A percentile compares a stretch with the other conserved stretches of the same genome.
phyloP scores from a whole-genome alignment of 2,329 filamentous ascomycete genomes.

The Cercospora beticola region DNA sequence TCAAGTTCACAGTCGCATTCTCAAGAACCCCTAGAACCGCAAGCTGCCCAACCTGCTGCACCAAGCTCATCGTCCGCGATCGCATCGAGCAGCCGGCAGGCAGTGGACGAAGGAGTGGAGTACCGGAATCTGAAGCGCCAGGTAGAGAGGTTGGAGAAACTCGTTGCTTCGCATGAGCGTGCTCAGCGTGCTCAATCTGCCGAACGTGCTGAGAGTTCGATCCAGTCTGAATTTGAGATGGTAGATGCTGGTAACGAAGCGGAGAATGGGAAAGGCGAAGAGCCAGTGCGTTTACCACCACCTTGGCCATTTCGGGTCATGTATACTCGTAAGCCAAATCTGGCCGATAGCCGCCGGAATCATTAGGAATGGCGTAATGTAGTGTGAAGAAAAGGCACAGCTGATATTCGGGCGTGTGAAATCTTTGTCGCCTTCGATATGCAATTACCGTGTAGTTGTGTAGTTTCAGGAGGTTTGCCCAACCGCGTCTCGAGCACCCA shows the following conservation, averaged over 20 bases:
- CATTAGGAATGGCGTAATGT: not conserved
- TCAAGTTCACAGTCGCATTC: not conserved
- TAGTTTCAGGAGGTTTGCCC: not conserved
- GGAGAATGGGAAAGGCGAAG: not conserved
- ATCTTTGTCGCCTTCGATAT: not conserved
- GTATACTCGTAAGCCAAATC: not conserved
- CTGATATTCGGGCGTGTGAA: not conserved
- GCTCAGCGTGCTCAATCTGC: not conserved
- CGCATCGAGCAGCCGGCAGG: not conserved
- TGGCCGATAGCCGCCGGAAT: not conserved
- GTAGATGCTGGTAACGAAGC: not conserved
- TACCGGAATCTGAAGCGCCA: not conserved
- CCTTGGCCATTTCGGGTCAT: conserved; percentile 1
- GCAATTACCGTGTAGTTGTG: not conserved
- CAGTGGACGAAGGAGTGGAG: not conserved
- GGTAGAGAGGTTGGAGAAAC: not conserved
- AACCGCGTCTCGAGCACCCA: not conserved
- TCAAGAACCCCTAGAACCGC: not conserved
- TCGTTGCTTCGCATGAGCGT: not conserved
- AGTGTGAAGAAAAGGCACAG: not conserved
- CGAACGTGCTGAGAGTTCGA: not conserved
- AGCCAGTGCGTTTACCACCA: not conserved
- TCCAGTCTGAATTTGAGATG: not conserved
- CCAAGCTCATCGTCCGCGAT: not conserved
- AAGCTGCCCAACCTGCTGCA: not conserved